Conservation (phyloP, 2,329 filamentous ascomycete species). For the Diaporthe sp. region DNA sequence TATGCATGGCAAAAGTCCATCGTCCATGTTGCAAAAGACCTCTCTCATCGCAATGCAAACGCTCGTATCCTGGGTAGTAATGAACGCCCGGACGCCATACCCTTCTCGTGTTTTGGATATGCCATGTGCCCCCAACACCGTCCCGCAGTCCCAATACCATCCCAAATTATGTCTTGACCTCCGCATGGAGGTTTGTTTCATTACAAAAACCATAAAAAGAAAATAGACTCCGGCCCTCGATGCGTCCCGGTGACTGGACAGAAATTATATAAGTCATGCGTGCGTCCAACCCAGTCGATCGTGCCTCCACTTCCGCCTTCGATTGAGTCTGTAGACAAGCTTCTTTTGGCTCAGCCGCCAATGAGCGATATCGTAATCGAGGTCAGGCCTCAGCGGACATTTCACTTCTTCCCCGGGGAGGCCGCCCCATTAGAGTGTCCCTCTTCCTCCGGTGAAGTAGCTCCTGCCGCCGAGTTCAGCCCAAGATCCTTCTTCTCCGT, state of each 20-base stretch:
- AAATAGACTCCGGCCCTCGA: slow-evolving; percentile 24
- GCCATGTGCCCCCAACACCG: slow-evolving; percentile 12
- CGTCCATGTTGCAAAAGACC: neutral
- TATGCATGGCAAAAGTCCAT: neutral
- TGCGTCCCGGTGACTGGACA: slow-evolving; percentile 21
- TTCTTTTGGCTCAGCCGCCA: neutral
- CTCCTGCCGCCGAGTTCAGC: slow-evolving; percentile 25
- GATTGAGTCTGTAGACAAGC: neutral
- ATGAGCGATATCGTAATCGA: too few relatives aligned
- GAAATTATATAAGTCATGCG: slow-evolving; percentile 4
- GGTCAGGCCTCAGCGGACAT: neutral
- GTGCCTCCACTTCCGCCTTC: neutral
- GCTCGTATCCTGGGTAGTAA: neutral
- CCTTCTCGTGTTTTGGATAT: slow-evolving; percentile 10
- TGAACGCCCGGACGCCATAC: slow-evolving; percentile 6
- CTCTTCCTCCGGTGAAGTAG: slow-evolving; percentile 18
- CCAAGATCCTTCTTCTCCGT: slow-evolving; percentile 25
- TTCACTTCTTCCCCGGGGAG: slow-evolving; percentile 31
- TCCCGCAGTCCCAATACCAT: neutral
- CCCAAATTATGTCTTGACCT: slow-evolving; percentile 16
- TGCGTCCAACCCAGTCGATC: neutral
- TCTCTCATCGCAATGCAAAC: slow-evolving; percentile 9
- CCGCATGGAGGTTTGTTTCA: neutral
- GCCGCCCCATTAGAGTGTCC: slow-evolving; percentile 36
- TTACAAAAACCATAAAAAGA: slow-evolving; percentile 15